A percentile compares a stretch with the other conserved stretches of the same genome.
Evolutionary conservation across 1,139 yeast species (phyloP).

Genomic region (Cylindricascospora bacillispora): DNA sequence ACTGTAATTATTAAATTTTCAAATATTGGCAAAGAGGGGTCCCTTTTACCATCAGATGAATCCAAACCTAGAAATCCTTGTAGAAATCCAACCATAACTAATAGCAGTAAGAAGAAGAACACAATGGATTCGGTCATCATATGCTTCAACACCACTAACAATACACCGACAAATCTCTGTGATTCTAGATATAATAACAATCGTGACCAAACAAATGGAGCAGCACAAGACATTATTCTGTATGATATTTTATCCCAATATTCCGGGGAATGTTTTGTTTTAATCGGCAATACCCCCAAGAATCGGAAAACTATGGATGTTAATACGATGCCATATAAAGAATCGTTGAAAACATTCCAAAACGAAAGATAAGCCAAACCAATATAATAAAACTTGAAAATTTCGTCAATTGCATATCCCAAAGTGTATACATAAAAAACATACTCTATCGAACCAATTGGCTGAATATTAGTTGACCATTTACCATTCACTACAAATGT

Average conservation of each 20-base stretch:
- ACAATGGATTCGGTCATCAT: conserved; percentile 79
- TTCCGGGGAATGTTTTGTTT: conserved; percentile 19
- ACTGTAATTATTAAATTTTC: conserved; percentile 58
- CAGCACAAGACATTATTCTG: conserved; percentile 62
- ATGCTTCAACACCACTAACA: conserved; percentile 72
- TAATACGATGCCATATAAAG: conserved; percentile 44
- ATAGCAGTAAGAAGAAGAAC: conserved; percentile 59
- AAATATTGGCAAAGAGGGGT: conserved; percentile 54
- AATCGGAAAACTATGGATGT: conserved; percentile 46
- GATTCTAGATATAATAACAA: conserved; percentile 66
- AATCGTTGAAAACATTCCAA: conserved; percentile 70
- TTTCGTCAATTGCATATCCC: conserved; percentile 57
- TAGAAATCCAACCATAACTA: conserved; percentile 66
- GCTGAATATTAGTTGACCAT: conserved; percentile 23
- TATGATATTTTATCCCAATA: conserved; percentile 53
- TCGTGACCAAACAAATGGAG: conserved; percentile 83
- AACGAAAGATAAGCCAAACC: conserved; percentile 64
- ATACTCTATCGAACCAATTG: conserved; percentile 38
- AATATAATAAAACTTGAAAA: conserved; percentile 59
- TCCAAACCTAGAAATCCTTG: conserved; percentile 84
- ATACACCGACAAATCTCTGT: conserved; percentile 72
- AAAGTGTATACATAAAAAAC: conserved; percentile 53
- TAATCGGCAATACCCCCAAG: conserved; percentile 32
- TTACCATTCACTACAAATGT: conserved; percentile 51
- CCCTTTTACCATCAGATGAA: conserved; percentile 74